phyloP scores from a whole-genome alignment of 805 yeast species.

The Candida maris region DNA sequence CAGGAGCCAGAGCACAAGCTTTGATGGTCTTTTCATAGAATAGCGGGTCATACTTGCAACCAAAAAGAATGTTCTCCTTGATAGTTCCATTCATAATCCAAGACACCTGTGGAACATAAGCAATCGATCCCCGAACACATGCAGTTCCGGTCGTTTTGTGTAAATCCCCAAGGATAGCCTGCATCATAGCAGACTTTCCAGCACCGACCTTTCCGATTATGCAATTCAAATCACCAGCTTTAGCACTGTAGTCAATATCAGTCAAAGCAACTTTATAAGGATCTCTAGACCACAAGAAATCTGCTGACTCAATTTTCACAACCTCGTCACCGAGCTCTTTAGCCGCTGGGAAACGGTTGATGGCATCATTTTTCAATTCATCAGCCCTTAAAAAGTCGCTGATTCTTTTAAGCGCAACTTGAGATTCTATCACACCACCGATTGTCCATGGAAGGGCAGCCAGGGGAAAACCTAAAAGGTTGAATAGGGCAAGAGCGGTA shows the following conservation, averaged over 20 bases:
- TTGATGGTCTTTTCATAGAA: conserved; percentile 75
- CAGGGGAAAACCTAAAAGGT: conserved; percentile 84
- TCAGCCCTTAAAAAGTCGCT: conserved; percentile 65
- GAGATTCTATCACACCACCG: conserved; percentile 82
- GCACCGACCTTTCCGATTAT: conserved; percentile 87
- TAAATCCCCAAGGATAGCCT: conserved; percentile 78
- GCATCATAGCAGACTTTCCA: conserved; percentile 82
- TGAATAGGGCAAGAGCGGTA: conserved; percentile 86
- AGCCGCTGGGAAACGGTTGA: conserved; percentile 48
- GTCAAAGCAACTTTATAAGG: conserved; percentile 69
- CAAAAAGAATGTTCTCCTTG: conserved; percentile 82
- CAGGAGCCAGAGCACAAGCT: conserved; percentile 83
- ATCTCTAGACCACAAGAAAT: conserved; percentile 74
- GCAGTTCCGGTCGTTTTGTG: conserved; percentile 73
- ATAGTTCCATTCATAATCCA: conserved; percentile 95
- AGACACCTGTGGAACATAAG: conserved; percentile 88
- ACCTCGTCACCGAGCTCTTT: conserved; percentile 61
- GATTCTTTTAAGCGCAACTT: conserved; percentile 76
- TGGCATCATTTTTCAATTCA: conserved; percentile 73
- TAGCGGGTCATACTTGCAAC: conserved; percentile 72
- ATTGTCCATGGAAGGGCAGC: conserved; percentile 90
- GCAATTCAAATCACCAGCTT: conserved; percentile 77
- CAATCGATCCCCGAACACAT: conserved; percentile 68
- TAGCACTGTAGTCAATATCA: conserved; percentile 58
- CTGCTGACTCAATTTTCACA: conserved; percentile 58